These are phyloP conservation scores for Chaetomidium leptoderma DNA, from an alignment of 495 filamentous ascomycete genomes.

Conservation along the genomic window DNA sequence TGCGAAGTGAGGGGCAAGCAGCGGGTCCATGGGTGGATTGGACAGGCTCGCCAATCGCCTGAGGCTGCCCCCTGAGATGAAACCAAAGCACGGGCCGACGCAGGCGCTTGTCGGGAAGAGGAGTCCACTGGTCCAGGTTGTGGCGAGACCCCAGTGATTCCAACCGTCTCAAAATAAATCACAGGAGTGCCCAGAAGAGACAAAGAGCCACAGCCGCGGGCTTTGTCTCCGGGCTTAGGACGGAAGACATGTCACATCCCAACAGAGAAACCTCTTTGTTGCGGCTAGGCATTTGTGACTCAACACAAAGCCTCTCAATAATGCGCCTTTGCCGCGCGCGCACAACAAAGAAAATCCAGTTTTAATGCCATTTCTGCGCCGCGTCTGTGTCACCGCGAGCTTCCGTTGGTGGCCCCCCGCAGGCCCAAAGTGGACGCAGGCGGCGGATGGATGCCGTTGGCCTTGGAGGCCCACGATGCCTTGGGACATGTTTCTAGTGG, in stretches of 20 bases:
- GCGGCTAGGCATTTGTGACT: neutral
- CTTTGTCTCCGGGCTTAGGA: constrained; percentile 1
- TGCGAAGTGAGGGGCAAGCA: constrained; percentile 11
- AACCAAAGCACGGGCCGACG: constrained; percentile 30
- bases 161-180: constrained; percentile 9
- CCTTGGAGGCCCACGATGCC: neutral
- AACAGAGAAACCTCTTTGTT: neutral
- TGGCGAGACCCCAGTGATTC: neutral
- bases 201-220: neutral
- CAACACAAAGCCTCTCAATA: neutral
- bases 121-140: constrained; percentile 3
- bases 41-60: constrained; percentile 30
- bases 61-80: constrained; percentile 23
- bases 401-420: neutral
- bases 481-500: constrained; percentile 7
- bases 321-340: neutral
- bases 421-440: neutral
- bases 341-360: neutral
- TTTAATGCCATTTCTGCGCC: neutral
- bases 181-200: neutral
- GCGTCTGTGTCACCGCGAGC: neutral
- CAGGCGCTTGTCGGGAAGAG: constrained; percentile 29
- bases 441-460: too few relatives aligned
- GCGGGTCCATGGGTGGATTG: constrained; percentile 26
- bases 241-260: neutral